Base-by-base conservation (phyloP, 768 basidiomycete genomes). In the Trametes villosa region DNA sequence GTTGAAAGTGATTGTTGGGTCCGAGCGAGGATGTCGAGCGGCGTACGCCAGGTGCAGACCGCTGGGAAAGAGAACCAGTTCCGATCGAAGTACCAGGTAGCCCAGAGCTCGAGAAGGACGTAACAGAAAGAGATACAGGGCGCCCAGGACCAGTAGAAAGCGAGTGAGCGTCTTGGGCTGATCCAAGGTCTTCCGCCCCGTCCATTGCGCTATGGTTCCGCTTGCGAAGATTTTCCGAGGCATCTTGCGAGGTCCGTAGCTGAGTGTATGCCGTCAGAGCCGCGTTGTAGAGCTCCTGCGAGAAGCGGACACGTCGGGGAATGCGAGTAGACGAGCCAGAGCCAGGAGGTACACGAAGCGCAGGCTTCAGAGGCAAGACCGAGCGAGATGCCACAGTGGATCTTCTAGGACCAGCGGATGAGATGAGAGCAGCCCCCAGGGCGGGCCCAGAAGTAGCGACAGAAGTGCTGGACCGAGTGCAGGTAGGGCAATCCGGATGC, bases 231-330 rank as follows among this genome's bases (percentile, higher is more conserved):
- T 7, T 13, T 7, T 7, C 13, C 8, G 33, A 7, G 33, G 33
- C 36, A 38, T 17, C 36, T 15, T 11, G 36, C 18, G 27, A 41
- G n/a, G n/a, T 7, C 2, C 29, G 13, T 6, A 9, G 13, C 8
- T 30, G 38, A 26, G 27, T 45, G 45, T 55, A 51, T 51, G 53
- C 29, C n/a, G 18, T 20, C 4, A 33, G 9, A 4, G 26, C 38
- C 24, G 44, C 24, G 9, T 45, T 22, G 51, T 40, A 24, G 29
- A 51, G 41, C 27, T 27, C 51, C 2, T 48, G 20, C 26, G 51
- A 48, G 38, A 62, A 57, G 22, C 56, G 56, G 11, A 62, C 51
- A 8, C 24, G 61, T 15, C 61, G 52, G 18, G 34, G 51, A 24
- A 12, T 13, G 20, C 29, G 40, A 38, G 31, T 20, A 30, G 49